Evolutionary conservation across 2,329 filamentous ascomycete species (phyloP).

Genomic region (Sordariomycetes sp.): DNA sequence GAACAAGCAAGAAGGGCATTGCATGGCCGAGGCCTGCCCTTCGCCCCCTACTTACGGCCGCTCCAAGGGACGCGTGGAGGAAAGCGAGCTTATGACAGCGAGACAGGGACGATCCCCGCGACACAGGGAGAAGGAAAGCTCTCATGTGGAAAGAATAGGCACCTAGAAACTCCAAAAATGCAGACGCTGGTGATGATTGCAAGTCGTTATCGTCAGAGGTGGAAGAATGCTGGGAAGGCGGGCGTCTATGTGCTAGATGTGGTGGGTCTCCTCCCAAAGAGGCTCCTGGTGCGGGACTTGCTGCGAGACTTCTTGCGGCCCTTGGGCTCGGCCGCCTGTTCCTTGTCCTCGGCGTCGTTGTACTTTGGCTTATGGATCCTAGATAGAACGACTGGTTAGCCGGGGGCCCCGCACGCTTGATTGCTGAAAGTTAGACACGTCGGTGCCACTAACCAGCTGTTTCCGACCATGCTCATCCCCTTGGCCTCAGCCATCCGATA

Average conservation of each 20-base stretch:
- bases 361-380: conserved; percentile 99
- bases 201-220: conserved; percentile 11
- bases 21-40: neutral
- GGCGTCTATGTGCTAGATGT: conserved; percentile 13
- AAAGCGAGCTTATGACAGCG: neutral
- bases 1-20: neutral
- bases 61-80: no score
- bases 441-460: conserved; percentile 70
- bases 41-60: neutral
- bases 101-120: neutral
- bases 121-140: neutral
- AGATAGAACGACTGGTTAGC: neutral
- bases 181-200: conserved; percentile 2
- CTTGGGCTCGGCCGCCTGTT: conserved; percentile 40
- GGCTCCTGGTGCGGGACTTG: conserved; percentile 64
- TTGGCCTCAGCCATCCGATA: conserved; percentile 86
- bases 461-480: conserved; percentile 95
- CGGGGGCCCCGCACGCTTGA: neutral
- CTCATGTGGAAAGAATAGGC: neutral
- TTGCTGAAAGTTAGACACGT: neutral
- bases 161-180: conserved; percentile 1
- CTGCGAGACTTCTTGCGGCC: conserved; percentile 57
- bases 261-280: conserved; percentile 47
- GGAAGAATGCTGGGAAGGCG: neutral
- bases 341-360: conserved; percentile 45